Evolutionary conservation across 177 flowering plant species (phyloP).

Genomic region (Tripterygium wilfordii): DNA sequence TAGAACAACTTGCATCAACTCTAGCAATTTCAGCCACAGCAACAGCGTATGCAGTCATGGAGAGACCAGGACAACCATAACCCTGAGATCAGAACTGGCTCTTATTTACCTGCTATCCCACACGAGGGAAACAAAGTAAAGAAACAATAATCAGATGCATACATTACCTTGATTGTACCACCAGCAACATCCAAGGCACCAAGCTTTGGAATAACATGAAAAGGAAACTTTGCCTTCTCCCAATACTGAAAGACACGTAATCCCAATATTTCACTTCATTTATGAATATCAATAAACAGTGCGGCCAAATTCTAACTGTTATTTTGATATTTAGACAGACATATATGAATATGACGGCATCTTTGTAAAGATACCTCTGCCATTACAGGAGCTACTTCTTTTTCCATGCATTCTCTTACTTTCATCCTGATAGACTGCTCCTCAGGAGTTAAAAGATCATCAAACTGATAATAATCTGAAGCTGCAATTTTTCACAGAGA

Average conservation of each 20-base stretch:
- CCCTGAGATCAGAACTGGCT: slow-evolving; percentile 45
- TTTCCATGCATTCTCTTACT: slow-evolving; percentile 76
- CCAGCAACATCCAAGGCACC: slow-evolving; percentile 69
- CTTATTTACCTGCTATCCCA: not conserved
- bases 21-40: slow-evolving; percentile 78
- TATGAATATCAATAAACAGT: no score
- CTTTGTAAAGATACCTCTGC: slow-evolving; percentile 42
- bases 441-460: slow-evolving; percentile 75
- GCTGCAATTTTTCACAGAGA: slow-evolving; percentile 34
- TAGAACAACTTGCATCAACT: slow-evolving; percentile 98
- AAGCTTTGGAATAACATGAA: slow-evolving; percentile 78
- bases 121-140: not conserved
- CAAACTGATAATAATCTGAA: slow-evolving; percentile 81
- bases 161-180: slow-evolving; percentile 80
- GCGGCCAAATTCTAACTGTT: no score
- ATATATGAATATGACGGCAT: not conserved
- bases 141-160: not conserved
- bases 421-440: slow-evolving; percentile 55
- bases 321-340: not conserved
- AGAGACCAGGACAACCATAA: slow-evolving; percentile 93
- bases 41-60: slow-evolving; percentile 74
- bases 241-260: slow-evolving; percentile 53
- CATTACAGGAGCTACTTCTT: slow-evolving; percentile 85
- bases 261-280: no score
- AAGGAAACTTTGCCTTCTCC: slow-evolving; percentile 99